Evolutionary conservation across 768 basidiomycete genomes (phyloP).

Genomic region (Kwoniella pini): DNA sequence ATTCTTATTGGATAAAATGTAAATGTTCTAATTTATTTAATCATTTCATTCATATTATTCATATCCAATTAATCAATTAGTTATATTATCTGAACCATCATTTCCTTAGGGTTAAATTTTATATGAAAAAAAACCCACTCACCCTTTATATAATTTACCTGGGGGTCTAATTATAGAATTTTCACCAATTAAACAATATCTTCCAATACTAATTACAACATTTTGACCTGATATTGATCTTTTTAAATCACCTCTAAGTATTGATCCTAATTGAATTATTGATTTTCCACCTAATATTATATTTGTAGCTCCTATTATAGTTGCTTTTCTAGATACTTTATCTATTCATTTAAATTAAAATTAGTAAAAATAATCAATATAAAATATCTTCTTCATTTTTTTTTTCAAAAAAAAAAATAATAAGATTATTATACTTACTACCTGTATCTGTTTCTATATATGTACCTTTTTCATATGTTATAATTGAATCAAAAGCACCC

Average conservation of each 20-base stretch:
- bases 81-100: no score
- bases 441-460: constrained; percentile 49
- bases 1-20: constrained; percentile 99
- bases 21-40: constrained; percentile 38
- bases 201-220: constrained; percentile 87
- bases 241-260: constrained; percentile 90
- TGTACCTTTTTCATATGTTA: constrained; percentile 43
- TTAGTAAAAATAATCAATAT: no score
- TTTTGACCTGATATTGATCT: constrained; percentile 87
- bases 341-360: no score
- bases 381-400: no score
- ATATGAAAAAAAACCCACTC: constrained; percentile 13
- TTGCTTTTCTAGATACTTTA: constrained; percentile 88
- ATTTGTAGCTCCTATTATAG: constrained; percentile 89
- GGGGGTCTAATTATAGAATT: constrained; percentile 71
- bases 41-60: background rate
- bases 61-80: background rate
- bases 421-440: constrained; percentile 21
- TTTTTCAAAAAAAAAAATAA: no score
- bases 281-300: constrained; percentile 97
- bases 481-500: constrained; percentile 46
- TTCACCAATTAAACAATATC: constrained; percentile 90
- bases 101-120: no score
- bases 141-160: constrained; percentile 57
- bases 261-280: constrained; percentile 79